Percentiles rank a stretch among this genome's conserved stretches.
Evolutionary conservation across 768 basidiomycete species (phyloP).

Genomic region (Leucocoprinus birnbaumii): DNA sequence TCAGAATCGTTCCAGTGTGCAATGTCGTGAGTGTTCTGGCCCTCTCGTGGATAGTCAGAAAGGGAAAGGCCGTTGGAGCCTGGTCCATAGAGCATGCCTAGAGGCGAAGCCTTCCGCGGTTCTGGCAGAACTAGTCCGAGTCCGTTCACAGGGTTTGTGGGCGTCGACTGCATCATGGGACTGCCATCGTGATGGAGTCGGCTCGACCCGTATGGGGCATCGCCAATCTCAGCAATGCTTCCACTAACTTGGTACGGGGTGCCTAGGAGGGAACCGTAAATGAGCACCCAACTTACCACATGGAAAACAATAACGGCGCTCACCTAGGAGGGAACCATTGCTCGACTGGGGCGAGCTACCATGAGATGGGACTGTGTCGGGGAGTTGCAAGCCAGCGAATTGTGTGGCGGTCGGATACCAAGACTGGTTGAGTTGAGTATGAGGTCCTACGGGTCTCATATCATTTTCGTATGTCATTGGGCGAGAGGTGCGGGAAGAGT

Average conservation of each 20-base stretch:
- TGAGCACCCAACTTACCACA: not conserved
- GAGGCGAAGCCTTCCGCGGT: not conserved
- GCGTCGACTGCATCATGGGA: not conserved
- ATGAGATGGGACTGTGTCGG: not conserved
- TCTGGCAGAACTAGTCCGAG: slow-evolving; percentile 1
- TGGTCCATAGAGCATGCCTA: not conserved
- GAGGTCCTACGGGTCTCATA: not conserved
- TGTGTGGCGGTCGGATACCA: not conserved
- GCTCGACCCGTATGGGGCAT: not conserved
- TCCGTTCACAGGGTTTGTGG: not conserved
- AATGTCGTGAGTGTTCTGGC: not conserved
- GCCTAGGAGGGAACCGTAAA: not conserved
- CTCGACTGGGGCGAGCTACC: slow-evolving; percentile 4
- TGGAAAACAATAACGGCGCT: not conserved
- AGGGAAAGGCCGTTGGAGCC: not conserved
- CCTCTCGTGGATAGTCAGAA: not conserved
- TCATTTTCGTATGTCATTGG: not conserved
- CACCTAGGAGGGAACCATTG: slow-evolving; percentile 8
- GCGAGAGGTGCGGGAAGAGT: not conserved
- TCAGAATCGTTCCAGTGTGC: not conserved
- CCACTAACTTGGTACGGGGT: slow-evolving; percentile 3
- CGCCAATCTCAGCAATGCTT: not conserved
- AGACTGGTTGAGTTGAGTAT: not conserved
- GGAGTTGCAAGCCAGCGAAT: not conserved
- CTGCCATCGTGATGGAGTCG: not conserved